These are phyloP conservation scores for Lyophyllum shimeji DNA, from an alignment of 768 basidiomycete species.

Conservation along the genomic window DNA sequence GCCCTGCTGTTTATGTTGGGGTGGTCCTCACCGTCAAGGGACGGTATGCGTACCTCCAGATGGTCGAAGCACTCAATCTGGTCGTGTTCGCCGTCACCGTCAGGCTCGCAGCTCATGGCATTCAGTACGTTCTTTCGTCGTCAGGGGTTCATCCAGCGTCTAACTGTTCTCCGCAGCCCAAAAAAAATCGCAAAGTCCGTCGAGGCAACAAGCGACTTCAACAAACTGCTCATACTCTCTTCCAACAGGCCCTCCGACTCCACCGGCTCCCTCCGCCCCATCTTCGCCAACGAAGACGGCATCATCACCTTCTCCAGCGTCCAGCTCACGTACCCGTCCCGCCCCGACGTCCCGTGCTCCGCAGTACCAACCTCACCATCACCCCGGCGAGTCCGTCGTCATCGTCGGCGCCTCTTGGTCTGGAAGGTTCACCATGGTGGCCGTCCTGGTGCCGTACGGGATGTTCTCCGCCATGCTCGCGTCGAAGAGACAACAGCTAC, in stretches of 20 bases:
- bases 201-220: slow-evolving; percentile 81
- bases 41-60: slow-evolving; percentile 81
- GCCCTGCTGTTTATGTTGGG: slow-evolving; percentile 91
- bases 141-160: too few species aligned
- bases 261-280: slow-evolving; percentile 62
- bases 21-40: slow-evolving; percentile 81
- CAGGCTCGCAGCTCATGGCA: slow-evolving; percentile 85
- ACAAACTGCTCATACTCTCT: slow-evolving; percentile 61
- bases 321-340: slow-evolving; percentile 81
- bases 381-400: slow-evolving; percentile 82
- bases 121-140: slow-evolving; percentile 64
- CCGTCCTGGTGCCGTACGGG: too few species aligned
- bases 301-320: slow-evolving; percentile 69
- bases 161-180: slow-evolving; percentile 52
- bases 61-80: slow-evolving; percentile 88
- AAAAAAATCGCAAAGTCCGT: slow-evolving; percentile 83
- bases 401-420: slow-evolving; percentile 93
- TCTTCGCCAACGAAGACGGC: slow-evolving; percentile 51
- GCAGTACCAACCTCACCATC: slow-evolving; percentile 64
- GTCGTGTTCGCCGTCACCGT: slow-evolving; percentile 94
- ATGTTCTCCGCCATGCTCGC: too few species aligned
- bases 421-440: slow-evolving; percentile 90
- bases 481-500: too few species aligned
- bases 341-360: slow-evolving; percentile 71
- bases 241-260: slow-evolving; percentile 70